phyloP scores from a whole-genome alignment of 1,284 basidiomycete species.

The Porodaedalea pini region DNA sequence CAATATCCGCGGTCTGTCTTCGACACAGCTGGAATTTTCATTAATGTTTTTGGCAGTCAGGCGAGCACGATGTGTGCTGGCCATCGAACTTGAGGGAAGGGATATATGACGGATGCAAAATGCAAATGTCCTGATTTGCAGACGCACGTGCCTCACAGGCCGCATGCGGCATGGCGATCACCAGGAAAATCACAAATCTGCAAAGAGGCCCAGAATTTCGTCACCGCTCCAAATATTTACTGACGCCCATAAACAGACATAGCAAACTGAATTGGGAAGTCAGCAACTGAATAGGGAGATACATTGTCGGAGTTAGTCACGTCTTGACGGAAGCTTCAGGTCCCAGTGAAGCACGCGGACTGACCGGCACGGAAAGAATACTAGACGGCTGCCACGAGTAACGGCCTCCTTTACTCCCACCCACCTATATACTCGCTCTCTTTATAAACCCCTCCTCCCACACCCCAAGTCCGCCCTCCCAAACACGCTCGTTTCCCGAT shows the following conservation, averaged over 20 bases:
- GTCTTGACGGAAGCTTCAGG: neutral
- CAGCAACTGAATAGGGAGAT: too few relatives aligned
- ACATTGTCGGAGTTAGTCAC: neutral
- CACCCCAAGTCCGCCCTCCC: constrained; percentile 1
- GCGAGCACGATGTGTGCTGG: neutral
- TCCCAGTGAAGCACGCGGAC: constrained; percentile 7
- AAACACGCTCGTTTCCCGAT: constrained; percentile 6
- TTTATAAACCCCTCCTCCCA: constrained; percentile 5
- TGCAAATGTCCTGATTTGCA: too few relatives aligned
- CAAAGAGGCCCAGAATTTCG: neutral
- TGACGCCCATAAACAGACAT: neutral
- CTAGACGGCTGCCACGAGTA: neutral
- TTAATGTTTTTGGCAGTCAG: neutral
- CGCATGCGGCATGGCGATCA: neutral
- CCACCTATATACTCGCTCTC: neutral
- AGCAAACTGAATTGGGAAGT: neutral
- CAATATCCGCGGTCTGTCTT: neutral
- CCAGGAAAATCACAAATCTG: neutral
- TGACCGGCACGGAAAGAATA: neutral
- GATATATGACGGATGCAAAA: too few relatives aligned
- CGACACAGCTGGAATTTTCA: too few relatives aligned
- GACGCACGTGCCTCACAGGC: too few relatives aligned
- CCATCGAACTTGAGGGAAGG: too few relatives aligned
- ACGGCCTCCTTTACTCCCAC: constrained; percentile 1
- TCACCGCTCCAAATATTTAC: neutral